phyloP scores from a whole-genome alignment of 306 rosid genomes.

The Ochetophila trinervis region DNA sequence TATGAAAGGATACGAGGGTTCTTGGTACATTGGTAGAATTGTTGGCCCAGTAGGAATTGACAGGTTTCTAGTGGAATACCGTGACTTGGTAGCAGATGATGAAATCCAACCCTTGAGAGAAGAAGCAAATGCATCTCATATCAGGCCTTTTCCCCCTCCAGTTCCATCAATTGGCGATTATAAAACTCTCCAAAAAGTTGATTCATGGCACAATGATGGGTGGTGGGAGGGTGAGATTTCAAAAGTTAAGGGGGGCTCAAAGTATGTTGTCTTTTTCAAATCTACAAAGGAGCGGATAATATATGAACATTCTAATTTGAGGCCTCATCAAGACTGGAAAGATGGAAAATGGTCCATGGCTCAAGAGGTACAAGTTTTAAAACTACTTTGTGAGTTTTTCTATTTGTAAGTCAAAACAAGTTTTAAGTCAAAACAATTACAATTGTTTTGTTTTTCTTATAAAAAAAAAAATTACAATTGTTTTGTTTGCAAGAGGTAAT shows the following conservation, averaged over 20 bases:
- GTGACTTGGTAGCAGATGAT: constrained; percentile 35
- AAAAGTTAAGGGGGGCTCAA: constrained; percentile 16
- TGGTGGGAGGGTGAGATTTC: constrained; percentile 59
- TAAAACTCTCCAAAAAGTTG: constrained; percentile 37
- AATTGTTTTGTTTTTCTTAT: too few relatives aligned
- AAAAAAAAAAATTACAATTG: neutral
- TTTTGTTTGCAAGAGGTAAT: neutral
- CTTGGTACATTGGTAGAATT: constrained; percentile 43
- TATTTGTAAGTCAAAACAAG: neutral
- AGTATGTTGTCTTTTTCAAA: constrained; percentile 39
- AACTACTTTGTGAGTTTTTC: neutral
- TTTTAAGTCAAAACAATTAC: too few relatives aligned
- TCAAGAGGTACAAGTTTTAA: constrained; percentile 35
- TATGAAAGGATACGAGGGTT: constrained; percentile 41
- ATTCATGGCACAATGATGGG: constrained; percentile 49
- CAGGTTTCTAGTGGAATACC: constrained; percentile 41
- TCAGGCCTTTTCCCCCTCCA: constrained; percentile 50
- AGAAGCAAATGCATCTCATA: constrained; percentile 18
- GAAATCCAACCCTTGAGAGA: constrained; percentile 34
- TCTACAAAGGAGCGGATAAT: constrained; percentile 21
- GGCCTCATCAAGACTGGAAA: constrained; percentile 48
- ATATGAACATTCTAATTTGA: constrained; percentile 27
- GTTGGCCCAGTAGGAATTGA: constrained; percentile 25
- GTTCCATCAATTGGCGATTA: constrained; percentile 18
- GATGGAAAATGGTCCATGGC: constrained; percentile 41